Conservation (phyloP, 176 grass and related monocot genomes). For the Oryza australiensis region DNA sequence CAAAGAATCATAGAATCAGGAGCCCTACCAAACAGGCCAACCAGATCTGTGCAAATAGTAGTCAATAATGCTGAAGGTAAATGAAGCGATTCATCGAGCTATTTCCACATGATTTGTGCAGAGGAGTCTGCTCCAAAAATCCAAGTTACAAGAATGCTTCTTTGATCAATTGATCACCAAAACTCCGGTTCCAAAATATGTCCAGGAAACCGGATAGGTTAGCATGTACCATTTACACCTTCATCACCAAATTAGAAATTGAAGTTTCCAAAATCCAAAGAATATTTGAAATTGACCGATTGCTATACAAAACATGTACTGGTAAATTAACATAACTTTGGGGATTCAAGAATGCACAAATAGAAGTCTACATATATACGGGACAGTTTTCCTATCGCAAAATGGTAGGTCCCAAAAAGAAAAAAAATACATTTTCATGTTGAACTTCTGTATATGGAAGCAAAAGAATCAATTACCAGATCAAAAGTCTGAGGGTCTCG, state of each 20-base stretch:
- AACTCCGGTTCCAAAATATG: too few relatives aligned
- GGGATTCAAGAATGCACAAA: conserved; percentile 25
- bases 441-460: conserved; percentile 25
- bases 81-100: too few relatives aligned
- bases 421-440: neutral
- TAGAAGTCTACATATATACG: neutral
- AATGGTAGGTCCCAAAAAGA: neutral
- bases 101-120: neutral
- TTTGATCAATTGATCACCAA: too few relatives aligned
- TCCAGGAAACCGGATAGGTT: neutral
- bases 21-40: too few relatives aligned
- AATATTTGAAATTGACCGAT: neutral
- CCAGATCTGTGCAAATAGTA: too few relatives aligned
- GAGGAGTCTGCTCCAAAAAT: neutral
- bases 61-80: too few relatives aligned
- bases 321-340: conserved; percentile 17
- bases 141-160: neutral
- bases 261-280: neutral
- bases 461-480: conserved; percentile 28
- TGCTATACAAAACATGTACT: neutral
- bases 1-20: too few relatives aligned
- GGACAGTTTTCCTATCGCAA: neutral
- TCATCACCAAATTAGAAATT: neutral
- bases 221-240: neutral
- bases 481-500: neutral